These are phyloP conservation scores for Dendrothele bispora DNA, from an alignment of 768 basidiomycete species.

Conservation along the genomic window DNA sequence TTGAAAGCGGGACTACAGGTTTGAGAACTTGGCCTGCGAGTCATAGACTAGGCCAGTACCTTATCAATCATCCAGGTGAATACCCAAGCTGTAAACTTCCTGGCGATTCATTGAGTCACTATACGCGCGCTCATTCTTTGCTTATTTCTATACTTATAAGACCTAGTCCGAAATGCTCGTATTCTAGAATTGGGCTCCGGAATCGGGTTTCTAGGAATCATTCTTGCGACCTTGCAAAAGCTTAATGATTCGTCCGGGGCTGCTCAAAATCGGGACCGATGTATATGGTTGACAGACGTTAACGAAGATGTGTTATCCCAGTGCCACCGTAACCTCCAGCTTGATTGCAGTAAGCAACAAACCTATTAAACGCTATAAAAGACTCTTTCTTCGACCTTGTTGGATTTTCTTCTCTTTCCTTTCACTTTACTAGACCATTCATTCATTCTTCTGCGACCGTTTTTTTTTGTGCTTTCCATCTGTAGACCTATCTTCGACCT, in stretches of 20 bases:
- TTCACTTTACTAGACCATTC: neutral
- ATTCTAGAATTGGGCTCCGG: slow-evolving; percentile 80
- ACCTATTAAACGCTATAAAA: neutral
- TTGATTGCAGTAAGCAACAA: slow-evolving; percentile 64
- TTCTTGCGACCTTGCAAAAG: slow-evolving; percentile 59
- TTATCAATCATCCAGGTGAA: slow-evolving; percentile 58
- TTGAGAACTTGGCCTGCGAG: slow-evolving; percentile 80
- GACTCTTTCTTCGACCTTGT: too few relatives aligned
- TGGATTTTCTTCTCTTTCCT: neutral
- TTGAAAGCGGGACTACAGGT: slow-evolving; percentile 79
- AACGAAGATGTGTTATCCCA: slow-evolving; percentile 61
- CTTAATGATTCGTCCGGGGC: slow-evolving; percentile 8
- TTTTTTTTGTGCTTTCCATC: neutral
- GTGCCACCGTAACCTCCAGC: slow-evolving; percentile 57
- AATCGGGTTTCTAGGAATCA: slow-evolving; percentile 69
- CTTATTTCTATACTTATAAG: too few relatives aligned
- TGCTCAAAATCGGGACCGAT: neutral
- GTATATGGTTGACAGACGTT: slow-evolving; percentile 61
- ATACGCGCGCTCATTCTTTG: slow-evolving; percentile 12
- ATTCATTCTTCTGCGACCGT: neutral
- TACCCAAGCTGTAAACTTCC: neutral
- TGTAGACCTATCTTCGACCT: slow-evolving; percentile 54
- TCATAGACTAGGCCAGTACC: slow-evolving; percentile 60
- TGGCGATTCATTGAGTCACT: neutral
- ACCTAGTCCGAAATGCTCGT: slow-evolving; percentile 39